Evolutionary conservation across 192 early-diverging fungal species (phyloP), one percentile per base, ranked within the genome.

Genomic region (Coemansia sp.): DNA sequence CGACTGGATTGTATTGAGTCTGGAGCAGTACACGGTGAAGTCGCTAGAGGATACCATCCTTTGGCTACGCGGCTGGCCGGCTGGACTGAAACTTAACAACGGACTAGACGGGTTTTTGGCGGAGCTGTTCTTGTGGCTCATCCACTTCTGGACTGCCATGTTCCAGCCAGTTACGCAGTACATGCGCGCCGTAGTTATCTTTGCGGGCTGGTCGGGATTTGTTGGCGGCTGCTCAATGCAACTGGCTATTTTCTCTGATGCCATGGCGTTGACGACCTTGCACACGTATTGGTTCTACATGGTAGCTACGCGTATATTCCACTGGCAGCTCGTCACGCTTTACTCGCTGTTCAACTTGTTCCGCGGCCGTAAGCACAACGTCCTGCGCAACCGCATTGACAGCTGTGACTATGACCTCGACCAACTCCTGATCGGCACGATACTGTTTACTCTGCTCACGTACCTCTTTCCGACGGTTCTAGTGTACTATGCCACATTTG

Each of bases 261-360:
- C 96, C 15, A 68, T 98, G 29, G 85, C 94, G 0, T 86, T 98
- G 38, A 82, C 90, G 44, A 97, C 98, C 0, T 59, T 98, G 16
- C 97, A 99, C 73, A 88, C 98, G 34, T 95, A 97, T 71, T 88
- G 95, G 79, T 98, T 98, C 80, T 98, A 99, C 66, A 90, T 93
- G 79, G 92, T 99, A 1, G 94, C 96, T 0, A 92, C 92, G 0
- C 90, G 91, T 24, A 94, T 99, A 22, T 98, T 97, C 74, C 89
- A 93, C 72, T 98, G 96, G 97, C 94, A 96, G 71, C 79, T 97
- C 41, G 86, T 87, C 0, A 91, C 90, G 7, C 86, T 99, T 0
- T 89, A 91, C 43, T 94, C 95, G 5, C 78, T 98, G 46, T 96
- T 98, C 66, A 97, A 95, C 44, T 78, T 98, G 52, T 99, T 98